phyloP scores from a whole-genome alignment of 1,284 basidiomycete species.

The Trichosporon sp. region DNA sequence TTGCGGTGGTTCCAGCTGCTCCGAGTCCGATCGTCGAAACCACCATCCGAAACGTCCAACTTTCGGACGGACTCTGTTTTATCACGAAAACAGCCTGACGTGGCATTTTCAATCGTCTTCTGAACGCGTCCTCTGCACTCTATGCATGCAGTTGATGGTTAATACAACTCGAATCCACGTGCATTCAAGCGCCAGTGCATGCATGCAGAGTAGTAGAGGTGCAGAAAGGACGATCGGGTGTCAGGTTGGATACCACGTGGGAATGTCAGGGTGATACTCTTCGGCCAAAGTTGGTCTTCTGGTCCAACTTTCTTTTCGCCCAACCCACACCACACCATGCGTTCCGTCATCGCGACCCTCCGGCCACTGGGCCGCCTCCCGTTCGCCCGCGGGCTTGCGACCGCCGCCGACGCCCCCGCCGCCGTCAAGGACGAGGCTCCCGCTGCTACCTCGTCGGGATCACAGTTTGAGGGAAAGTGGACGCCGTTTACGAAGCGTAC shows the following conservation, averaged over 20 bases:
- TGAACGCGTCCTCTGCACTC: not conserved
- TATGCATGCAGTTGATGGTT: not conserved
- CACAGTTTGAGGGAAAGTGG: conserved; percentile 61
- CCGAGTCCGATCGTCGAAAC: conserved; percentile 3
- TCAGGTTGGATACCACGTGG: conserved; percentile 11
- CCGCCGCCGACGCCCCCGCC: conserved; percentile 31
- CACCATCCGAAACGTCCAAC: not conserved
- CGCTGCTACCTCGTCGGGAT: conserved; percentile 16
- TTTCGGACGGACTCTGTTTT: conserved; percentile 17
- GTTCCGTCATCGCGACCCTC: conserved; percentile 35
- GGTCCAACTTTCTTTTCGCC: not conserved
- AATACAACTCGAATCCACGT: not conserved
- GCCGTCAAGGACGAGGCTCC: conserved; percentile 26
- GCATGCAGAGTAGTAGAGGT: not conserved
- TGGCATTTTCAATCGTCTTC: not conserved
- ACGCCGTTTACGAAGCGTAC: conserved; percentile 83
- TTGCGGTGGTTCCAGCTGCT: not conserved
- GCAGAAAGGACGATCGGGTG: not conserved
- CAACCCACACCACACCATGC: conserved; percentile 33
- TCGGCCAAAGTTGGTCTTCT: conserved; percentile 22
- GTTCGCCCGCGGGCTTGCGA: conserved; percentile 32
- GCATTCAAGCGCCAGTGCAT: not conserved
- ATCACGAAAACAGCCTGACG: not conserved
- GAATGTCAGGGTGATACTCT: conserved; percentile 17
- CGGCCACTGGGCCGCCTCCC: conserved; percentile 25